These are phyloP conservation scores for Hypoxylon sp. DNA, from an alignment of 2,329 filamentous ascomycete species.

Conservation along the genomic window DNA sequence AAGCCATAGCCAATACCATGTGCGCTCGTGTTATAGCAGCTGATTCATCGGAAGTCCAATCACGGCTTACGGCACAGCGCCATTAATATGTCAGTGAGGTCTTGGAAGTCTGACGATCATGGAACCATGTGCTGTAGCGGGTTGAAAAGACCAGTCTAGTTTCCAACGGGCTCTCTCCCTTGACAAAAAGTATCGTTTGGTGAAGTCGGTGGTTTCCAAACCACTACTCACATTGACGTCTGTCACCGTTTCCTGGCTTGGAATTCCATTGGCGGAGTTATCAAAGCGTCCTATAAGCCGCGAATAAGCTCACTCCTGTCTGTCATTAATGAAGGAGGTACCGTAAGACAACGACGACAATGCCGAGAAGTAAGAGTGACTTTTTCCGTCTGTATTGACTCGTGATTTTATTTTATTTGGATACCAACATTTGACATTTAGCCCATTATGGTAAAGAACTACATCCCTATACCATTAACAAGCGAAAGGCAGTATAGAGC, in stretches of 20 bases:
- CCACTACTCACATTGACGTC: not conserved
- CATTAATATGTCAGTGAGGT: constrained; percentile 36
- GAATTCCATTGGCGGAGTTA: not conserved
- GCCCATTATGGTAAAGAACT: not conserved
- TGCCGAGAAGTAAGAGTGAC: constrained; percentile 14
- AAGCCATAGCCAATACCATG: constrained; percentile 13
- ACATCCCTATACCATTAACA: too few relatives aligned
- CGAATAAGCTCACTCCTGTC: not conserved
- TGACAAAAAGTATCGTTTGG: not conserved
- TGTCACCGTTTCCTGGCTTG: not conserved
- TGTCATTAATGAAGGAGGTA: not conserved
- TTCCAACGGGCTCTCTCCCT: not conserved
- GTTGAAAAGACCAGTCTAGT: not conserved
- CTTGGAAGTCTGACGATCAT: constrained; percentile 31
- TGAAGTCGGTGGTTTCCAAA: not conserved
- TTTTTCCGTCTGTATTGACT: not conserved
- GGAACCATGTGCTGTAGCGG: constrained; percentile 27
- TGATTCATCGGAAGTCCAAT: constrained; percentile 25
- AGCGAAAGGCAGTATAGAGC: not conserved
- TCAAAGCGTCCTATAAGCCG: not conserved
- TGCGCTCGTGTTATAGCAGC: constrained; percentile 13
- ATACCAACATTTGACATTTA: not conserved
- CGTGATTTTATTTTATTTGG: not conserved
- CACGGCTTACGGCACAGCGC: constrained; percentile 5
- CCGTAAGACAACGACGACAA: constrained; percentile 31